phyloP scores from a whole-genome alignment of 2,329 filamentous ascomycete species.

The Trichoderma atrobrunneum region DNA sequence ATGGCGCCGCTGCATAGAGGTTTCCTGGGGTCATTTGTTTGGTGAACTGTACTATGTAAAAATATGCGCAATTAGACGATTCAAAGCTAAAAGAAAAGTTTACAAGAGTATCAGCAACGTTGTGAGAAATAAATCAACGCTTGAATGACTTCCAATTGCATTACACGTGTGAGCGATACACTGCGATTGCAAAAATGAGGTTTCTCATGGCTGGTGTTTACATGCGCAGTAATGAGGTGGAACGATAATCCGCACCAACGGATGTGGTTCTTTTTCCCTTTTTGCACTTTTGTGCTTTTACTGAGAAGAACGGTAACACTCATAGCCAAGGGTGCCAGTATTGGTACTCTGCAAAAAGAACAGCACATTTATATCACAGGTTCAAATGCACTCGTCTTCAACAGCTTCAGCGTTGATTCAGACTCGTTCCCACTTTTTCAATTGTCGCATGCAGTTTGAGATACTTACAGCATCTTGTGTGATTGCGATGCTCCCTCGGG shows the following conservation, averaged over 20 bases:
- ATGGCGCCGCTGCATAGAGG: slow-evolving; percentile 49
- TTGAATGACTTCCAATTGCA: not conserved
- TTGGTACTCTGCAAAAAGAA: not conserved
- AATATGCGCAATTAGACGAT: slow-evolving; percentile 51
- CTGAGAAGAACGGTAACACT: not conserved
- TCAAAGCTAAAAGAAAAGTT: slow-evolving; percentile 17
- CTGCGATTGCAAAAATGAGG: not conserved
- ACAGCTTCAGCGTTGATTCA: not conserved
- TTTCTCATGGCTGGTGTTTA: not conserved
- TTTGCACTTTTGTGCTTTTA: not conserved
- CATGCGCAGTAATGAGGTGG: not conserved
- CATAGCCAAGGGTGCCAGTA: not conserved
- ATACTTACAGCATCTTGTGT: not conserved
- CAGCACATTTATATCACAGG: not conserved
- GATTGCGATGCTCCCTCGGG: not conserved
- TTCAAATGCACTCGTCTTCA: not conserved
- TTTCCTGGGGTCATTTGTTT: slow-evolving; percentile 45
- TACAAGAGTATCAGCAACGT: not conserved
- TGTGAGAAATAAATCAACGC: not conserved
- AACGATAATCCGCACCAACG: slow-evolving; percentile 1
- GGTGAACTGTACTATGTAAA: slow-evolving; percentile 51
- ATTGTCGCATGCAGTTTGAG: not conserved
- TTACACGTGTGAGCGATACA: not conserved
- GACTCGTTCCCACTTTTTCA: not conserved
- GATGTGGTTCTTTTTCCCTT: not conserved